Base-by-base conservation (phyloP, 768 basidiomycete genomes). In the Suillus alpinus region DNA sequence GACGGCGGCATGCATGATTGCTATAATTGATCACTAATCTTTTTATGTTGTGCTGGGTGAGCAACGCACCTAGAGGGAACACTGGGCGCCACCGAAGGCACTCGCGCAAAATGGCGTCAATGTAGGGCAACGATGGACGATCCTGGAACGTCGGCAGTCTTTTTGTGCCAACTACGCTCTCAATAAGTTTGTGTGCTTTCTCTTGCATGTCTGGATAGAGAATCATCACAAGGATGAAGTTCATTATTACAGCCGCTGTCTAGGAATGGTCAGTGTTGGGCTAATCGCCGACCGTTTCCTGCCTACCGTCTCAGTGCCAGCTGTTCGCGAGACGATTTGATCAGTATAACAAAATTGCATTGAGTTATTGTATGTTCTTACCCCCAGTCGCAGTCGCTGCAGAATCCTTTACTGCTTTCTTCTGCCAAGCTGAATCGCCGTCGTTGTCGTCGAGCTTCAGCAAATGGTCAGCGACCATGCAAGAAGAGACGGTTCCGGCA, bases 1-100 rank as follows among this genome's bases (percentile, higher is more conserved):
- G 0, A 75, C 77, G 1, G 61, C n/a, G 10, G 62, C 52, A 52
- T 75, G 75, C 2, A 71, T 66, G 39, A 66, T 60, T 63, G 55
- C 50, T 52, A 13, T 34, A 20, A 52, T n/a, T 14, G 12, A 20
- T 52, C 6, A 34, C 3, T 14, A 4, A 31, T 52, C 1, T 34
- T 13, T 20, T 20, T n/a, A 6, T 34, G n/a, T 13, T 1, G 12
- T 13, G 12, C 12, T 34, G n/a, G 32, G 18, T 14, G 23, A 32
- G 6, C 18, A 31, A 57, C 59, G 4, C 20, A 63, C 62, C 23
- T n/a, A 63, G 31, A 10, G 59, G 62, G 16, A 49, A 23, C 20
- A 59, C 37, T 7, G 58, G 61, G 18, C 36, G 50, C 61, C 58
- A 59, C n/a, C 61, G 39, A n/a, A 34, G 29, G 14, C 39, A 50